Conservation (phyloP, 1,284 basidiomycete species). For the Ceratobasidium sp. region DNA sequence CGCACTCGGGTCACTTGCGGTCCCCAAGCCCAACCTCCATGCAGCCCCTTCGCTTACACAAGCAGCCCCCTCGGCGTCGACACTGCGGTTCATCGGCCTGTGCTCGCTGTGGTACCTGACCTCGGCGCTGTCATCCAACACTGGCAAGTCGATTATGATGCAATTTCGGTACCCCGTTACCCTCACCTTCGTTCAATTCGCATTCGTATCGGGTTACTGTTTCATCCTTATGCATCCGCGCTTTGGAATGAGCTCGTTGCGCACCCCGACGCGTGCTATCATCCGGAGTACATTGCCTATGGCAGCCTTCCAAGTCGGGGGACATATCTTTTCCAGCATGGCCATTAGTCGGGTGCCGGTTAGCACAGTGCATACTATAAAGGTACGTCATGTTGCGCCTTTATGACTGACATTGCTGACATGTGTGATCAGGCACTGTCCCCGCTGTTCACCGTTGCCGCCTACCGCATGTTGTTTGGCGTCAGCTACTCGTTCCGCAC, state of each 20-base stretch:
- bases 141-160: slow-evolving; percentile 84
- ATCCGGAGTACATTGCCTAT: slow-evolving; percentile 59
- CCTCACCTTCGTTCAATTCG: slow-evolving; percentile 97
- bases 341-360: slow-evolving; percentile 96
- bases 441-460: slow-evolving; percentile 93
- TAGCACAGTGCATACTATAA: slow-evolving; percentile 98
- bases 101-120: slow-evolving; percentile 82
- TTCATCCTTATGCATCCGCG: slow-evolving; percentile 76
- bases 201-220: slow-evolving; percentile 88
- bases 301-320: slow-evolving; percentile 74
- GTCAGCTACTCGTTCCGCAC: slow-evolving; percentile 91
- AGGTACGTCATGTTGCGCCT: slow-evolving; percentile 62
- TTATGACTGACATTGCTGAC: neutral
- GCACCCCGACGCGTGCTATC: slow-evolving; percentile 73
- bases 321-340: slow-evolving; percentile 95
- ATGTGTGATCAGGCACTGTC: slow-evolving; percentile 77
- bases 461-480: slow-evolving; percentile 89
- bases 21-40: no score
- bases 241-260: slow-evolving; percentile 69
- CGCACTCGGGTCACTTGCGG: neutral
- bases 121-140: slow-evolving; percentile 86
- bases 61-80: slow-evolving; percentile 41
- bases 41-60: slow-evolving; percentile 5
- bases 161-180: slow-evolving; percentile 87
- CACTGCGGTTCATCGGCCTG: slow-evolving; percentile 56